phyloP scores from a whole-genome alignment of 225 moss, liverwort and hornwort species.

The Pseudisothecium myosuroides region DNA sequence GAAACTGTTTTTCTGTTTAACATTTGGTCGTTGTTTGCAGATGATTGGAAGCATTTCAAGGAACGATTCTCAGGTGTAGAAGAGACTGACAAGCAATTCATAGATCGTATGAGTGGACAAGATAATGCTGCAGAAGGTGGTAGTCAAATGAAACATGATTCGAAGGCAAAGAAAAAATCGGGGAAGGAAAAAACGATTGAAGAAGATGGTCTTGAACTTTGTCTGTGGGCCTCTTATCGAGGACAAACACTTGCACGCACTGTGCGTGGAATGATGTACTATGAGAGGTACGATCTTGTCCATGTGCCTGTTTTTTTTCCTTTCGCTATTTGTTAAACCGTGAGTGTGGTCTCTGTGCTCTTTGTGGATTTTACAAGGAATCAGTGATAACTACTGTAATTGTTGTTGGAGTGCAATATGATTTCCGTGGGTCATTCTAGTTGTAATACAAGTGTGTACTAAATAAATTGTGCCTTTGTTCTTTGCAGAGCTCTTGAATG shows the following conservation, averaged over 20 bases:
- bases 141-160: not conserved
- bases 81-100: conserved; percentile 5
- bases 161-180: not conserved
- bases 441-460: not conserved
- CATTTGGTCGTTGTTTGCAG: conserved; percentile 20
- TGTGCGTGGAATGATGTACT: conserved; percentile 99
- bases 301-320: not conserved
- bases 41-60: conserved; percentile 79
- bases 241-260: conserved; percentile 97
- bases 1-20: not conserved
- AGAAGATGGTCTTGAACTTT: conserved; percentile 62
- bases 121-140: conserved; percentile 10
- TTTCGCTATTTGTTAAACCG: not conserved
- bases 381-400: not conserved
- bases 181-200: not conserved
- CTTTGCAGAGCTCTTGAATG: conserved; percentile 72
- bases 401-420: not conserved
- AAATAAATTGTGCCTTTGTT: not conserved
- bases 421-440: not conserved
- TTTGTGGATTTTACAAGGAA: not conserved
- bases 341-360: not conserved
- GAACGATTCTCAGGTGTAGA: conserved; percentile 45
- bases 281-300: conserved; percentile 56
- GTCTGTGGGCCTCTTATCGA: conserved; percentile 96
- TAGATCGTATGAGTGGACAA: conserved; percentile 30